Evolutionary conservation across 2,329 filamentous ascomycete genomes (phyloP).

Genomic region (Phoma sp.): DNA sequence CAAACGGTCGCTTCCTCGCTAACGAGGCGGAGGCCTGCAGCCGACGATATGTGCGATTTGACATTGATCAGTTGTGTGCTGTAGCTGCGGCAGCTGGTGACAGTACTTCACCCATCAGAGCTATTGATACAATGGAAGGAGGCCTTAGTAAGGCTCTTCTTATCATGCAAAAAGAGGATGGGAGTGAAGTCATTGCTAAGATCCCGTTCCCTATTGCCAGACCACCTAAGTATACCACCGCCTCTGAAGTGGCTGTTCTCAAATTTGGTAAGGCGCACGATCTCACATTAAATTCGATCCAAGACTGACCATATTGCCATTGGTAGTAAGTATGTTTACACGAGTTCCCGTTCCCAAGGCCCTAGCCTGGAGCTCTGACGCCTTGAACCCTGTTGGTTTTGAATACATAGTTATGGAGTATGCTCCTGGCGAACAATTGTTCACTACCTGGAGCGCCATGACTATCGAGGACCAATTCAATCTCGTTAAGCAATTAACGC

Average conservation of each 20-base stretch:
- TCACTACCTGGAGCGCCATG: constrained; percentile 42
- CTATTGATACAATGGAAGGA: neutral
- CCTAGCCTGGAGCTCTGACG: constrained; percentile 34
- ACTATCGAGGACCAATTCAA: neutral
- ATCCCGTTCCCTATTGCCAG: constrained; percentile 43
- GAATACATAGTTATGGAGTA: constrained; percentile 51
- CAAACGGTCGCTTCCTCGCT: constrained; percentile 36
- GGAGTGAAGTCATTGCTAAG: constrained; percentile 25
- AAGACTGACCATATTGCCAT: neutral
- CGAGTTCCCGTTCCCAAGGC: constrained; percentile 37
- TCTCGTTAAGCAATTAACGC: neutral
- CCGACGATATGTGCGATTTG: constrained; percentile 38
- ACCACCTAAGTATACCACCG: constrained; percentile 39
- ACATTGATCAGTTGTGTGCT: constrained; percentile 27
- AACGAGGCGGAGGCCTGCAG: constrained; percentile 27
- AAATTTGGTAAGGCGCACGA: constrained; percentile 11
- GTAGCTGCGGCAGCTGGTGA: neutral
- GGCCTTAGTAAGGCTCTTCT: constrained; percentile 42
- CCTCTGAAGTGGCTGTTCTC: constrained; percentile 48
- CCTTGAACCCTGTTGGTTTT: constrained; percentile 38
- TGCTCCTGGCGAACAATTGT: constrained; percentile 35
- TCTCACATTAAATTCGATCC: neutral
- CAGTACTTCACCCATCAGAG: neutral
- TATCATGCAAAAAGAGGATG: constrained; percentile 34
- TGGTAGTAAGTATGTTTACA: constrained; percentile 24